Evolutionary conservation across 139 green algal species (phyloP), one percentile per base, ranked within the genome.

Genomic region (Volvox reticuliferus): DNA sequence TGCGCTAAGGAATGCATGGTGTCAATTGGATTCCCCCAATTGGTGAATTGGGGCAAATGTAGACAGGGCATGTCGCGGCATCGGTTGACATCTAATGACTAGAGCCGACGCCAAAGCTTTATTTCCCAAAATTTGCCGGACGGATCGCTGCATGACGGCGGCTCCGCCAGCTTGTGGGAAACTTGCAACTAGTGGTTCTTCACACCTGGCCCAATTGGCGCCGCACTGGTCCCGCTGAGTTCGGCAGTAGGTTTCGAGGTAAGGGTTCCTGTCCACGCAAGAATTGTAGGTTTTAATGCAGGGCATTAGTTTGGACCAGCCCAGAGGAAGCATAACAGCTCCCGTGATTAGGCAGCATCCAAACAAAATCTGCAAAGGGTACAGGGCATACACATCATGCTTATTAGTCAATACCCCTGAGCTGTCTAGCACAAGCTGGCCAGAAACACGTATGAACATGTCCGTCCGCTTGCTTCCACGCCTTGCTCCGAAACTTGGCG

Each of bases 291-390:
- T 9, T 1, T 36, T 14, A 18, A 75, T 35, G 62, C 81, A 87
- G 14, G 81, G 81, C n/a, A 33, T 14, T 21, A 77, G 20, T 16
- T 87, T 76, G 13, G 81, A 5, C 81, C 67, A 61, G 62, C 61
- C 81, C n/a, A 87, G 30, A 12, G 81, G 81, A 0, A 87, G 81
- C 81, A 87, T 76, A 9, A 87, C 17, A 5, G n/a, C 62, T 19
- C 81, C 81, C 14, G 30, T 32, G 17, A 87, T 61, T 6, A 87
- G 28, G 30, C 22, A 62, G 61, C 22, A 65, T 0, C 3, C 30
- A 14, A 87, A 87, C 17, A 61, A 26, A 12, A 62, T 55, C 81
- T 87, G 81, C 22, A 17, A 82, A 14, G 65, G 65, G 16, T 73
- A 24, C 6, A 73, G 65, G 65, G 21, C 6, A 2, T 24, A 3